phyloP scores from a whole-genome alignment of 345 rosid genomes.

The Sonneratia caseolaris region DNA sequence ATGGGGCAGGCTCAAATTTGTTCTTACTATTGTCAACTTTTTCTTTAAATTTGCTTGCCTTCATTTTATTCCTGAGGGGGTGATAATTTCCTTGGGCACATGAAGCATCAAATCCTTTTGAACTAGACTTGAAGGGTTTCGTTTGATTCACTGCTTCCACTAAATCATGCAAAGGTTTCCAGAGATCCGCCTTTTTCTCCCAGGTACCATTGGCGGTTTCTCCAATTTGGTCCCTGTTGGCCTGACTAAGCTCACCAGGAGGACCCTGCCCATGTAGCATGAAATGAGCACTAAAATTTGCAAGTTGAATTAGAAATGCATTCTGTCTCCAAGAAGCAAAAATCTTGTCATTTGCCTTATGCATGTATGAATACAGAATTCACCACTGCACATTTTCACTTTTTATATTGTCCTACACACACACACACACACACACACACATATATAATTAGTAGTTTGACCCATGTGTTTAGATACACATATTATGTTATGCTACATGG shows the following conservation, averaged over 20 bases:
- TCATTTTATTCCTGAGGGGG: conserved; percentile 34
- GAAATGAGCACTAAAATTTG: conserved; percentile 1
- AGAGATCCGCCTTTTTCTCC: conserved; percentile 60
- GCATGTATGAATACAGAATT: too few relatives aligned
- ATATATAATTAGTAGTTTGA: too few relatives aligned
- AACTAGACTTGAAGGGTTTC: conserved; percentile 53
- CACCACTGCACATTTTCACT: too few relatives aligned
- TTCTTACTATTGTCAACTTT: conserved; percentile 41
- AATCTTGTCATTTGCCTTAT: neutral
- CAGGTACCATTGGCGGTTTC: conserved; percentile 39
- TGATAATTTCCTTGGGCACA: conserved; percentile 27
- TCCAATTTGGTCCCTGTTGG: conserved; percentile 20
- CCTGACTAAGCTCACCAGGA: conserved; percentile 42
- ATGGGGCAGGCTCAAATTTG: conserved; percentile 35
- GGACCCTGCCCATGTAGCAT: conserved; percentile 32
- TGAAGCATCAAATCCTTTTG: conserved; percentile 38
- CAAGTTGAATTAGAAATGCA: neutral
- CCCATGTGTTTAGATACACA: too few relatives aligned
- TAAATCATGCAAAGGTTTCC: conserved; percentile 89
- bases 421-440: too few relatives aligned
- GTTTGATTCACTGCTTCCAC: conserved; percentile 93
- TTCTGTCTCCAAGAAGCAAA: neutral
- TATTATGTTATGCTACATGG: too few relatives aligned
- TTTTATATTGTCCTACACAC: too few relatives aligned
- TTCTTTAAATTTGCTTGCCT: conserved; percentile 39